These are phyloP conservation scores for Petasospora fabianii DNA, from an alignment of 1,139 yeast species.

Conservation along the genomic window DNA sequence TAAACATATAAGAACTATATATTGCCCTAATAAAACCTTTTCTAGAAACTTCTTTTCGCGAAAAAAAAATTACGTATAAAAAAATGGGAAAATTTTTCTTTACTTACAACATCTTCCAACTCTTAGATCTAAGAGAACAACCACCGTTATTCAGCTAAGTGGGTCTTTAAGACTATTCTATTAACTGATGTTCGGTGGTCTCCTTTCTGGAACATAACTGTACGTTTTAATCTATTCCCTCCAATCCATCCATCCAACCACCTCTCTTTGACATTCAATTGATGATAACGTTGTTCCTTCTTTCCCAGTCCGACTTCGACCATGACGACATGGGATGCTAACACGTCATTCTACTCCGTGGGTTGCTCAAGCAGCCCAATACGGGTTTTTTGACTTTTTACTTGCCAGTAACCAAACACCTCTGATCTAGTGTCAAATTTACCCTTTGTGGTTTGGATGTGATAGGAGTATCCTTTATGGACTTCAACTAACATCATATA, in stretches of 20 bases:
- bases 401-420: conserved; percentile 81
- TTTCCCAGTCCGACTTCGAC: conserved; percentile 91
- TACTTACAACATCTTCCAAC: too few species aligned
- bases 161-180: too few species aligned
- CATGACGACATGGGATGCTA: conserved; percentile 76
- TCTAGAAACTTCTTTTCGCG: too few species aligned
- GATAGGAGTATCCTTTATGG: too few species aligned
- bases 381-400: conserved; percentile 48
- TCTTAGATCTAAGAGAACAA: too few species aligned
- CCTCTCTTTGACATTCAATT: conserved; percentile 12
- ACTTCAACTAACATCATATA: conserved; percentile 13
- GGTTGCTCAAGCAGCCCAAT: conserved; percentile 14
- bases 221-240: background rate
- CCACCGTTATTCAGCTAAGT: too few species aligned
- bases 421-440: conserved; percentile 28
- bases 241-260: background rate
- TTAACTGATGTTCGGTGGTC: too few species aligned
- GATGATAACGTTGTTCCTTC: conserved; percentile 53
- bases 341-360: conserved; percentile 30
- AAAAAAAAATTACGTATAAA: too few species aligned
- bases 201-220: too few species aligned
- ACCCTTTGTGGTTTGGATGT: background rate
- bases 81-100: background rate
- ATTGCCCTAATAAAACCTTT: too few species aligned
- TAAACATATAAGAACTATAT: too few species aligned